Conservation (phyloP, 106 monocot species). For the Platanthera guangdongensis region DNA sequence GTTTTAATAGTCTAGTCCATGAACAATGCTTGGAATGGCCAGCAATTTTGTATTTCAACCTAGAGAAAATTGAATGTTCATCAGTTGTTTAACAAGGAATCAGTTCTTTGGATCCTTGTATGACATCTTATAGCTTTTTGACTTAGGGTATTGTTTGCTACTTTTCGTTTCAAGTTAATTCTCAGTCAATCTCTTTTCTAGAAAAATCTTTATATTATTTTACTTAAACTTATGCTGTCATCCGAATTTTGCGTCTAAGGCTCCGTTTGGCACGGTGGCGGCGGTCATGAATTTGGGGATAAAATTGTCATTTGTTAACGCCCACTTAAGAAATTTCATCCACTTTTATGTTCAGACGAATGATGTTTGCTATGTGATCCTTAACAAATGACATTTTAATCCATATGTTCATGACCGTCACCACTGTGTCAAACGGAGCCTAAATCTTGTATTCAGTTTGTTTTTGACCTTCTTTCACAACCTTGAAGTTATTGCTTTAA, state of each 20-base stretch:
- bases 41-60: not conserved
- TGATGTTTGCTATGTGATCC: too few relatives aligned
- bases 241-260: not conserved
- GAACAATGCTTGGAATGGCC: not conserved
- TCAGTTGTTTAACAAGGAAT: not conserved
- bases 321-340: too few relatives aligned
- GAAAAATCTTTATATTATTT: not conserved
- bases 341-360: too few relatives aligned
- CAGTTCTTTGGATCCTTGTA: not conserved
- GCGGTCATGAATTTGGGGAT: too few relatives aligned
- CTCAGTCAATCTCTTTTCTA: not conserved
- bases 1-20: not conserved
- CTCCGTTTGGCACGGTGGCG: too few relatives aligned
- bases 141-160: not conserved
- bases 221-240: not conserved
- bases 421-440: too few relatives aligned
- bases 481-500: not conserved
- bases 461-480: not conserved
- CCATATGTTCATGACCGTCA: too few relatives aligned
- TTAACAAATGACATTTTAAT: too few relatives aligned
- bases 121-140: not conserved
- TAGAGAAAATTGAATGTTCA: not conserved
- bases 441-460: not conserved
- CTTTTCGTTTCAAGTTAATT: not conserved
- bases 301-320: too few relatives aligned